phyloP scores from a whole-genome alignment of 1,284 basidiomycete genomes.

The Ganoderma boninense region DNA sequence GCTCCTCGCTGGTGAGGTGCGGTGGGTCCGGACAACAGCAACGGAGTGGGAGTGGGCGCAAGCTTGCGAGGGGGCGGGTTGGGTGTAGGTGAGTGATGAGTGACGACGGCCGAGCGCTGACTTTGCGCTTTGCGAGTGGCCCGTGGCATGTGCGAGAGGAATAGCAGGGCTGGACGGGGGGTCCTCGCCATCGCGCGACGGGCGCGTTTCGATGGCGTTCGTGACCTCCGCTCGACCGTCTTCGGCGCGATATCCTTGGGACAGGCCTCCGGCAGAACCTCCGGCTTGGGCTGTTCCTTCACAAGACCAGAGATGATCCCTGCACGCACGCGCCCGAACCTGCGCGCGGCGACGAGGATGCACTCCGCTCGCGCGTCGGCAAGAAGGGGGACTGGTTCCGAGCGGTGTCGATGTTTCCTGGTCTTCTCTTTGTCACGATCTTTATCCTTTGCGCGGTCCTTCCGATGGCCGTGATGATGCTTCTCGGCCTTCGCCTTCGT shows the following conservation, averaged over 20 bases:
- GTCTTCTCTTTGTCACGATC: conserved; percentile 22
- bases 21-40: conserved; percentile 5
- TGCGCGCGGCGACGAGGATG: conserved; percentile 64
- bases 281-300: conserved; percentile 25
- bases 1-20: conserved; percentile 10
- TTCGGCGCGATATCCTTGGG: conserved; percentile 38
- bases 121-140: neutral
- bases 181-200: conserved; percentile 2
- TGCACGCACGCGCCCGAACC: conserved; percentile 61
- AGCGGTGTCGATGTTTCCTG: conserved; percentile 13
- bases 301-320: conserved; percentile 51
- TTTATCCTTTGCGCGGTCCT: conserved; percentile 20
- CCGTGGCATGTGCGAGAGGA: conserved; percentile 17
- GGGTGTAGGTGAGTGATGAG: conserved; percentile 4
- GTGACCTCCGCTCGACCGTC: neutral
- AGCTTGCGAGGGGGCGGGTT: conserved; percentile 10
- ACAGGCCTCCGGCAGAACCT: conserved; percentile 29
- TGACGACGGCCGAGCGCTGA: neutral
- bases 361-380: conserved; percentile 70
- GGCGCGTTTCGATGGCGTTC: neutral
- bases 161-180: conserved; percentile 24
- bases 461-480: conserved; percentile 13
- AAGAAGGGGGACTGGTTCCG: conserved; percentile 38
- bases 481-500: conserved; percentile 10
- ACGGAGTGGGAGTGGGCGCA: conserved; percentile 18